A percentile compares a stretch with the other conserved stretches of the same genome.
Conservation (phyloP, 2,329 filamentous ascomycete genomes). For the Chaetothyriales sp. region DNA sequence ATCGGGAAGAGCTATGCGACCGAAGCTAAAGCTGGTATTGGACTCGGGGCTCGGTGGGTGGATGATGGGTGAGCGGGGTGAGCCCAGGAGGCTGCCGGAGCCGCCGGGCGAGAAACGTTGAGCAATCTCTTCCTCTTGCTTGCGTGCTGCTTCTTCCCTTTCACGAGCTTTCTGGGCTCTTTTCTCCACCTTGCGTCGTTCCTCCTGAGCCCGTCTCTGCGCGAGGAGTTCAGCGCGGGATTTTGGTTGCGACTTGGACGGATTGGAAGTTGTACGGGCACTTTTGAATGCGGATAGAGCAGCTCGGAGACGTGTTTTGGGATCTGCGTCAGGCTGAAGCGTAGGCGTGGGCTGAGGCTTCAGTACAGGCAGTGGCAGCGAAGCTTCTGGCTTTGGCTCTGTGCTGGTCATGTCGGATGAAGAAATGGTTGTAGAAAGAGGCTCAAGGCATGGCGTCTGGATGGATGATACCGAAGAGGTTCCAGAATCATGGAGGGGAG, state of each 20-base stretch:
- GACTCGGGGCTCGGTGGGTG: constrained; percentile 9
- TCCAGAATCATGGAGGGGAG: constrained; percentile 27
- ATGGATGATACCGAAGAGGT: constrained; percentile 59
- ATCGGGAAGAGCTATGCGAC: constrained; percentile 79
- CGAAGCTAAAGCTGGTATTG: constrained; percentile 68
- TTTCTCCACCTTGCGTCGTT: constrained; percentile 74
- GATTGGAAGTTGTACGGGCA: constrained; percentile 55
- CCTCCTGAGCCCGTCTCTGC: constrained; percentile 71
- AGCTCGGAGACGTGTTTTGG: constrained; percentile 44
- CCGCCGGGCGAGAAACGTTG: constrained; percentile 43
- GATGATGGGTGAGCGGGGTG: constrained; percentile 37
- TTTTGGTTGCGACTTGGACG: constrained; percentile 48
- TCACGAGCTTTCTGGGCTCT: constrained; percentile 67
- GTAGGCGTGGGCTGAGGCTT: not conserved
- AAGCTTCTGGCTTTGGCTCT: constrained; percentile 1
- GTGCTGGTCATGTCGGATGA: not conserved
- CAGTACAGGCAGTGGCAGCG: constrained; percentile 9
- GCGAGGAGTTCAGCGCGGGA: constrained; percentile 89
- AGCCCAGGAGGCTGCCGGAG: constrained; percentile 44
- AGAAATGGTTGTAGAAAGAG: constrained; percentile 1
- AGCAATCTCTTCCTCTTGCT: constrained; percentile 44
- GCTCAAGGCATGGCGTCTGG: constrained; percentile 27
- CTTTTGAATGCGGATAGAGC: constrained; percentile 76
- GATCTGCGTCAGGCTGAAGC: constrained; percentile 1
- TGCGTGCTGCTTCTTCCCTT: constrained; percentile 62